phyloP scores from a whole-genome alignment of 225 moss, liverwort and hornwort species.

The Ulota crispa region DNA sequence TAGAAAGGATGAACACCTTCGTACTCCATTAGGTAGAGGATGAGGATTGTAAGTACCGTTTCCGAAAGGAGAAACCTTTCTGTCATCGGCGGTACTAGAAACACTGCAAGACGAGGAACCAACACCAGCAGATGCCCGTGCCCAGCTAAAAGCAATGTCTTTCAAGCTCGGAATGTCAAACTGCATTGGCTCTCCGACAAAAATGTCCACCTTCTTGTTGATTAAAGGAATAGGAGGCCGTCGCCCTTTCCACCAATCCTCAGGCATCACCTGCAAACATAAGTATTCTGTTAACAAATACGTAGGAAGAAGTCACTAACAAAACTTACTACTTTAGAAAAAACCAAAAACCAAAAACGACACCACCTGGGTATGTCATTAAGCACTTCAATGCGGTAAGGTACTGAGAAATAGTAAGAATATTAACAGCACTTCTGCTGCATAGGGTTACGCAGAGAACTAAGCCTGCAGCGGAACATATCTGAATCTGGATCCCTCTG shows the following conservation, averaged over 20 bases:
- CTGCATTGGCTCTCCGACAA: slow-evolving; percentile 90
- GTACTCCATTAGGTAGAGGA: slow-evolving; percentile 33
- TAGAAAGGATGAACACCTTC: slow-evolving; percentile 36
- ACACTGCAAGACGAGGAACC: slow-evolving; percentile 9
- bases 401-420: slow-evolving; percentile 16
- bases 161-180: slow-evolving; percentile 73
- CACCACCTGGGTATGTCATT: slow-evolving; percentile 1
- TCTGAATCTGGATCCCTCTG: slow-evolving; percentile 33
- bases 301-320: neutral
- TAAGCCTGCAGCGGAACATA: slow-evolving; percentile 31
- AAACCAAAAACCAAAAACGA: slow-evolving; percentile 5
- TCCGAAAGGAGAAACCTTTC: slow-evolving; percentile 27
- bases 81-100: slow-evolving; percentile 21
- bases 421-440: slow-evolving; percentile 13
- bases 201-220: slow-evolving; percentile 76
- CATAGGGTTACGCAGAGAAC: slow-evolving; percentile 1
- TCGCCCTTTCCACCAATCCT: slow-evolving; percentile 69
- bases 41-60: slow-evolving; percentile 31
- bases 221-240: slow-evolving; percentile 71
- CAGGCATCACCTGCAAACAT: slow-evolving; percentile 70
- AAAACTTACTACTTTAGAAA: neutral
- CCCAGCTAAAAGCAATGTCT: slow-evolving; percentile 54
- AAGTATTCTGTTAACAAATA: neutral
- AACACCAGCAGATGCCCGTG: slow-evolving; percentile 29
- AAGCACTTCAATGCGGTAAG: slow-evolving; percentile 22